Evolutionary conservation across 2,329 filamentous ascomycete species (phyloP), one percentile per base, ranked within the genome.

Genomic region (Paracamarosporium sp.): DNA sequence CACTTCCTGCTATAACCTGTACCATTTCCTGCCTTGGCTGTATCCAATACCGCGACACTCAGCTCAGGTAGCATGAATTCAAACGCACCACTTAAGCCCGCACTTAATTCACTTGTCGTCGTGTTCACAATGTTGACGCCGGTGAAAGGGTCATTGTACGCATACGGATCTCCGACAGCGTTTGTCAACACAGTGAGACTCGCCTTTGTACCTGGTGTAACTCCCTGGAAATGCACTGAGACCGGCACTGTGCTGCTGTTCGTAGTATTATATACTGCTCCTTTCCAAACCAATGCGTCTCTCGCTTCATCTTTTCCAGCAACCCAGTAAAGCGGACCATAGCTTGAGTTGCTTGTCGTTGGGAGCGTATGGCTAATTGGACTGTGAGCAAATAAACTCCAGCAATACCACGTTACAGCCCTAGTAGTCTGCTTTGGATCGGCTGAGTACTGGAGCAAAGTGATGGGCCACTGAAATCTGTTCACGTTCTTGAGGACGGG

Each of bases 21-120:
- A 25, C 27, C 31, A 30, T 33, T 51, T 1, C 46, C 57, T 25
- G 53, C 44, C 13, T 20, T 40, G 20, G 67, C 74, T 15, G 69
- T 71, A 40, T 86, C 83, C 51, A 88, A 66, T 2, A 88, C 81
- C 13, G 84, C 84, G 47, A 88, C 80, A 62, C 83, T 86, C 56
- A 86, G 72, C 61, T 84, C 76, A 0, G 85, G 85, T 65, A 88
- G 58, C 25, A 68, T 76, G 63, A 87, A 87, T 41, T 71, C 72
- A 62, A 87, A 86, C 1, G 64, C 70, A 2, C 85, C 85, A 25
- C 79, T 74, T 3, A 69, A 64, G 15, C 77, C 79, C 2, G 71
- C 71, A 15, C 52, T 62, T 28, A 75, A 2, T 13, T 62, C 55
- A 5, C 31, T 68, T 1, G 43, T 66, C 5, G 54, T 66, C 0